A percentile compares a stretch with the other conserved stretches of the same genome.
Evolutionary conservation across 768 basidiomycete genomes (phyloP).

Genomic region (Pleurotus eryngii): DNA sequence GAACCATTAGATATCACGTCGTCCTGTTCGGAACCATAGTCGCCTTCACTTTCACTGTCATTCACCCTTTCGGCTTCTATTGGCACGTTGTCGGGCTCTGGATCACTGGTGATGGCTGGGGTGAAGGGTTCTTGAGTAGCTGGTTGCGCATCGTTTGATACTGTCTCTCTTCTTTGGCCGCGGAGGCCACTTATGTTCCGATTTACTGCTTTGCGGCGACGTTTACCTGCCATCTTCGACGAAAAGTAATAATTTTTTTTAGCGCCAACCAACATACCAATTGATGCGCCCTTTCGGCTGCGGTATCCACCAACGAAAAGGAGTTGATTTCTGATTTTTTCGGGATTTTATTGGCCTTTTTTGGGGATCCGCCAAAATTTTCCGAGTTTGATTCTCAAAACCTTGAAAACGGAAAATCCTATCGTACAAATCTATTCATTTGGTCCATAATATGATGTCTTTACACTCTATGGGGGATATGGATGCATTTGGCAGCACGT

Average conservation of each 20-base stretch:
- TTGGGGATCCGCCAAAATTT: conserved; percentile 2
- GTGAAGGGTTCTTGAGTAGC: not conserved
- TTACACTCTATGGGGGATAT: not conserved
- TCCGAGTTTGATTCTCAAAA: not conserved
- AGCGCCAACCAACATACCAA: not conserved
- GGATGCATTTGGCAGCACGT: too few species aligned
- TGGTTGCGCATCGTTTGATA: not conserved
- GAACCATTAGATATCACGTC: not conserved
- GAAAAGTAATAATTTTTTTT: not conserved
- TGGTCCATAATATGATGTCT: not conserved
- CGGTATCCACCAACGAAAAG: conserved; percentile 1
- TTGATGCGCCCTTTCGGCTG: not conserved
- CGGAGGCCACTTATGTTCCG: not conserved
- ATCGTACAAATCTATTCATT: not conserved
- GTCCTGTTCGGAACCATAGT: not conserved
- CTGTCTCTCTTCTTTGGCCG: not conserved
- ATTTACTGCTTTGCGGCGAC: not conserved
- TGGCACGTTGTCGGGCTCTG: not conserved
- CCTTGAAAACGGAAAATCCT: not conserved
- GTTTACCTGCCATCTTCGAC: not conserved
- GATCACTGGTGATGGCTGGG: not conserved
- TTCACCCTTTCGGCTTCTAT: not conserved
- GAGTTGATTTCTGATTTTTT: conserved; percentile 8
- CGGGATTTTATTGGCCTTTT: conserved; percentile 8
- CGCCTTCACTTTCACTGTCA: not conserved